Conservation (phyloP, 345 rosid species). For the Pelargonium nanum region DNA sequence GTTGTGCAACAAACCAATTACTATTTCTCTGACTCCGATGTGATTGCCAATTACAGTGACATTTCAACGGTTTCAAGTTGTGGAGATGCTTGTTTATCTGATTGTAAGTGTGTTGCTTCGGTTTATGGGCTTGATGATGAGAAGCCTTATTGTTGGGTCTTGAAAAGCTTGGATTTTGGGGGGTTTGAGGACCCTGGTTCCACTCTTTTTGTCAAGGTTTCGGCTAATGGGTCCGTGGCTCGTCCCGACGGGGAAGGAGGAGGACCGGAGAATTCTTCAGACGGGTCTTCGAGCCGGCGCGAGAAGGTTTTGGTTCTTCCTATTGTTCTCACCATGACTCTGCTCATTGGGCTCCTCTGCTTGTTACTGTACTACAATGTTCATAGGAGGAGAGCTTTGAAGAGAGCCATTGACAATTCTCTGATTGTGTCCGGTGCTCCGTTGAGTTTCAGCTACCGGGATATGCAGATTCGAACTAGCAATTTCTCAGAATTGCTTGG, state of each 20-base stretch:
- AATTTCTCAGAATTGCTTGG: constrained; percentile 73
- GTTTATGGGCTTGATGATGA: constrained; percentile 83
- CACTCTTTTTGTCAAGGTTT: constrained; percentile 60
- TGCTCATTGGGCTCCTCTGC: constrained; percentile 53
- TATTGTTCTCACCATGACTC: constrained; percentile 45
- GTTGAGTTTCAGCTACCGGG: constrained; percentile 53
- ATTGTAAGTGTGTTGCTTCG: constrained; percentile 80
- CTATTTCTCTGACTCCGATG: constrained; percentile 54
- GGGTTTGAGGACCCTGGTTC: constrained; percentile 73
- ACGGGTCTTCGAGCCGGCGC: constrained; percentile 7
- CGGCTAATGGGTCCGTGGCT: constrained; percentile 32
- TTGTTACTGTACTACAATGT: constrained; percentile 53
- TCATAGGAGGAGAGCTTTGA: constrained; percentile 41
- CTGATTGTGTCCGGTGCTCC: constrained; percentile 58
- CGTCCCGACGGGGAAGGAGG: constrained; percentile 1
- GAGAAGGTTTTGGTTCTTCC: constrained; percentile 52
- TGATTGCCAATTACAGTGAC: constrained; percentile 61
- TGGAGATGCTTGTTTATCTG: constrained; percentile 62
- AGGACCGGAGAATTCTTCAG: constrained; percentile 9
- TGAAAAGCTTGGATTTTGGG: constrained; percentile 62
- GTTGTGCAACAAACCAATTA: constrained; percentile 68
- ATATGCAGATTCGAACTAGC: constrained; percentile 51
- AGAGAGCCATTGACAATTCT: constrained; percentile 41
- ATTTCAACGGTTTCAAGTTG: constrained; percentile 40
- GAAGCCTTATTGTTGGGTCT: constrained; percentile 81